A percentile compares a stretch with the other conserved stretches of the same genome.
phyloP scores from a whole-genome alignment of 345 rosid genomes.

The Balakata baccata region DNA sequence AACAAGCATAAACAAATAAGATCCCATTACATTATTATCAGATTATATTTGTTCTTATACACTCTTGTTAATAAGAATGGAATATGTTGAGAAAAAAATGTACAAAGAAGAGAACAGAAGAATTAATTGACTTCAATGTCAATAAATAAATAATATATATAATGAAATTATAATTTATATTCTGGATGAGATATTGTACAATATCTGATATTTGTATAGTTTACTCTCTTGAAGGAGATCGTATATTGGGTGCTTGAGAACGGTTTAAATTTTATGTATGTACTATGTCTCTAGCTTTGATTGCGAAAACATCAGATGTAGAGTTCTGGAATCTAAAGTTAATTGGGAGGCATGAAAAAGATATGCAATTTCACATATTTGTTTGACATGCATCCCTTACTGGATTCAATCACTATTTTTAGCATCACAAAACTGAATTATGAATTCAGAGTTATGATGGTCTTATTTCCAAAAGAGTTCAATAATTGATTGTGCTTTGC shows the following conservation, averaged over 20 bases:
- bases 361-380: not conserved
- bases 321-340: not conserved
- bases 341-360: not conserved
- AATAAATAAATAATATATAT: no score
- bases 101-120: no score
- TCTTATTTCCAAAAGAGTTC: not conserved
- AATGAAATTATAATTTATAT: no score
- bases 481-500: not conserved
- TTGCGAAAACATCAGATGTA: not conserved
- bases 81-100: not conserved
- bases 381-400: not conserved
- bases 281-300: not conserved
- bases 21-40: not conserved
- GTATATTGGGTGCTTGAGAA: not conserved
- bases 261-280: not conserved
- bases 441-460: not conserved
- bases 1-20: not conserved
- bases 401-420: not conserved
- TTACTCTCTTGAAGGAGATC: not conserved
- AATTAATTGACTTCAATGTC: no score
- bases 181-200: not conserved
- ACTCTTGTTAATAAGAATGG: not conserved
- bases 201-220: not conserved
- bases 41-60: no score
- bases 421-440: constrained; percentile 1